These are phyloP conservation scores for Rhynchospora pubera DNA, from an alignment of 176 grass and related monocot genomes.

Conservation along the genomic window DNA sequence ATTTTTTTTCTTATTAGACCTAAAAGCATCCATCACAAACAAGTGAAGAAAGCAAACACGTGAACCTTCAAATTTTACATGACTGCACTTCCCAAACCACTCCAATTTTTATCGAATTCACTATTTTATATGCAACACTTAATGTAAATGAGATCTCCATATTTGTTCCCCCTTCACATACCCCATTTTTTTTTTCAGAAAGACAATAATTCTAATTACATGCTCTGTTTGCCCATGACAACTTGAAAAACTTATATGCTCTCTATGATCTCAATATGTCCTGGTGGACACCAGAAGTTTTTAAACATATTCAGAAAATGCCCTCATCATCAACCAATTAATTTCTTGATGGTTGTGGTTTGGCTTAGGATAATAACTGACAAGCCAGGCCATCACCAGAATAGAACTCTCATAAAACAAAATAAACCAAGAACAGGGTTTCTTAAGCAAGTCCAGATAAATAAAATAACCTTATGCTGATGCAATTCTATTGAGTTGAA, in stretches of 20 bases:
- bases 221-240: no score
- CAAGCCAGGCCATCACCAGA: not conserved
- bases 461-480: constrained; percentile 25
- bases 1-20: not conserved
- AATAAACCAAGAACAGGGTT: not conserved
- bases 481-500: constrained; percentile 70
- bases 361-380: not conserved
- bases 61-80: not conserved
- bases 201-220: no score
- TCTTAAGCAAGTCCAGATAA: not conserved
- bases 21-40: not conserved
- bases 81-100: not conserved
- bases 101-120: not conserved
- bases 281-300: no score
- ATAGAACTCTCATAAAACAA: not conserved
- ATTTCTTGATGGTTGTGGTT: not conserved
- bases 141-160: no score
- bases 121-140: not conserved
- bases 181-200: no score
- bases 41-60: not conserved
- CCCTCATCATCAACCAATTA: not conserved
- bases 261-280: no score
- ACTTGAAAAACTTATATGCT: no score
- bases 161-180: no score
- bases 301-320: not conserved